These are phyloP conservation scores for Mycosarcoma mackinlayi DNA, from an alignment of 1,284 basidiomycete species.

Conservation along the genomic window DNA sequence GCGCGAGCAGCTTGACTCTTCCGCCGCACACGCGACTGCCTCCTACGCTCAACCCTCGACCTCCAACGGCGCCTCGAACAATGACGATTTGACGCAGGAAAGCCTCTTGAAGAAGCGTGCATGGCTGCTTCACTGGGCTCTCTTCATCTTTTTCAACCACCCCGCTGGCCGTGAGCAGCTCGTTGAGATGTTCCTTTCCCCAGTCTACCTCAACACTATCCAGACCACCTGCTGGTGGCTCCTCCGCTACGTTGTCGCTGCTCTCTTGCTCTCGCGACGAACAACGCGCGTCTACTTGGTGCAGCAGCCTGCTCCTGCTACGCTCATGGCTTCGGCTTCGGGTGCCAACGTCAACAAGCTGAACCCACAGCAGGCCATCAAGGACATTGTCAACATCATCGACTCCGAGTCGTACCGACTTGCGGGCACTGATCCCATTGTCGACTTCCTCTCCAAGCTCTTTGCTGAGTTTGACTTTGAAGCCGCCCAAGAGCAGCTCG, in stretches of 20 bases:
- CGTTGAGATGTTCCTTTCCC: constrained; percentile 94
- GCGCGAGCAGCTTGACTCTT: constrained; percentile 85
- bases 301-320: constrained; percentile 47
- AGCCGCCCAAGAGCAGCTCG: constrained; percentile 84
- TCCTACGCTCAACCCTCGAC: constrained; percentile 46
- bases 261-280: constrained; percentile 90
- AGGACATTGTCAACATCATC: constrained; percentile 65
- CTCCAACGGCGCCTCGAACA: constrained; percentile 31
- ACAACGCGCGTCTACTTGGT: constrained; percentile 62
- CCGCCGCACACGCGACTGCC: constrained; percentile 43
- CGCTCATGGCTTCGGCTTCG: constrained; percentile 40
- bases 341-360: constrained; percentile 57
- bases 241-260: constrained; percentile 90
- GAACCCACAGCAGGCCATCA: constrained; percentile 62
- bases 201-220: constrained; percentile 96
- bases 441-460: constrained; percentile 89
- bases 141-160: constrained; percentile 99
- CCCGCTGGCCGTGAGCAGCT: constrained; percentile 89
- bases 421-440: constrained; percentile 93
- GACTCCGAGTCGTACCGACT: constrained; percentile 67
- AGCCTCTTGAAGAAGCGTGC: constrained; percentile 89
- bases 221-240: constrained; percentile 96
- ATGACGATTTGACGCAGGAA: constrained; percentile 69
- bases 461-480: constrained; percentile 93
- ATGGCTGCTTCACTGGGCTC: constrained; percentile 97